Percentiles rank a stretch among this genome's conserved stretches.
phyloP scores from a whole-genome alignment of 371 early-diverging fungal species.

The Apophysomyces trapeziformis region DNA sequence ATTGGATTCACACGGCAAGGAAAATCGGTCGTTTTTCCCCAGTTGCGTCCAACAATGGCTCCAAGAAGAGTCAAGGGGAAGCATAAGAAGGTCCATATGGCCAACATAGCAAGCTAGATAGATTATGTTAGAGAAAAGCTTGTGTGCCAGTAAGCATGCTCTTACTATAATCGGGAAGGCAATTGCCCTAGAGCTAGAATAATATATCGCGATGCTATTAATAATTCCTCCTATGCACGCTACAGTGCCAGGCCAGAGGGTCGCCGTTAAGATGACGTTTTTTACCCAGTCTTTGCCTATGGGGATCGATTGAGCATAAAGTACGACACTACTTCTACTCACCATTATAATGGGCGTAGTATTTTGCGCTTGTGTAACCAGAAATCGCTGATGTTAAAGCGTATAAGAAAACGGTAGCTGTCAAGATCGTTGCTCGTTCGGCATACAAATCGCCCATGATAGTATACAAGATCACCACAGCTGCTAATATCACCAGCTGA shows the following conservation, averaged over 20 bases:
- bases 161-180: conserved; percentile 76
- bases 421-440: conserved; percentile 81
- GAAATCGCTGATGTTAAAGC: conserved; percentile 74
- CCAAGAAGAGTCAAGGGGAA: conserved; percentile 83
- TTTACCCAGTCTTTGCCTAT: conserved; percentile 74
- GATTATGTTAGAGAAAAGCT: background rate
- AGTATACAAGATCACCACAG: conserved; percentile 73
- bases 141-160: background rate
- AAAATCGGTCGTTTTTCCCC: conserved; percentile 67
- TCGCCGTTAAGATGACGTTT: conserved; percentile 71
- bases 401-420: conserved; percentile 80
- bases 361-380: conserved; percentile 74
- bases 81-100: conserved; percentile 78
- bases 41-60: conserved; percentile 76
- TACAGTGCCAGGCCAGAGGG: conserved; percentile 74
- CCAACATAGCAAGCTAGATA: conserved; percentile 61
- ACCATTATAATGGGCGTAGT: conserved; percentile 76
- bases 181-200: conserved; percentile 79
- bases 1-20: conserved; percentile 87
- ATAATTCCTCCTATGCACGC: conserved; percentile 61
- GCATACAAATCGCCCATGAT: conserved; percentile 75
- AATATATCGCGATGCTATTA: conserved; percentile 78
- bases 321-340: background rate
- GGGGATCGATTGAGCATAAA: background rate
- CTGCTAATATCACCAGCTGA: conserved; percentile 67